Evolutionary conservation across 345 rosid species (phyloP), one percentile per base, ranked within the genome.

Genomic region (Acer campestre): DNA sequence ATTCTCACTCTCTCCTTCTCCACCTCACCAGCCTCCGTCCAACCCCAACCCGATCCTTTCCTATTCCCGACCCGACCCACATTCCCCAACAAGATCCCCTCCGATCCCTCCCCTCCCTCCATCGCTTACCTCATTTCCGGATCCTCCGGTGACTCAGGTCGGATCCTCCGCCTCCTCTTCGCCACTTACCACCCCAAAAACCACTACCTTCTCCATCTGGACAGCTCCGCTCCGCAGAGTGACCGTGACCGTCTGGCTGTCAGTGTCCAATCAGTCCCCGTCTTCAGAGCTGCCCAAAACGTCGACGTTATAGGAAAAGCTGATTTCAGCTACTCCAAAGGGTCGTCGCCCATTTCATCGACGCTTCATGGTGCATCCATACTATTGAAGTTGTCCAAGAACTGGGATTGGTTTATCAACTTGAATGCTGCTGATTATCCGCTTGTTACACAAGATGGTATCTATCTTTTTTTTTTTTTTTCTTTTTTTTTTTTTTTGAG

Each of bases 391-490:
- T 83, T 96, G 59, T 85, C 94, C 0, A 82, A 84, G 25, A 81
- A 70, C 59, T 96, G 99, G 99, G 94, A 96, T 84, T 96, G 98
- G 99, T 92, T 96, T 77, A 75, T 96, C 70, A 85, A 68, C 81
- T 90, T 96, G 58, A 77, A 56, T 29, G 93, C 91, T 22, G 89
- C 85, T 10, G 98, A 96, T 84, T 96, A 96, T 79, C 99, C 98
- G 58, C 99, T 96, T 71, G 80, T 90, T 76, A 85, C 95, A 53
- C 99, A 94, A 88, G 99, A 96, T 80, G 99, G 99, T 93, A 85
- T 71, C 48, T 53, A n/a, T 18, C 12, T 68, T 70, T 35, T 59
- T 17, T 64, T 70, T 48, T 51, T 66, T 10, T 69, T 42, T n/a
- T 2, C 0, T 5, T 55, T 42, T 42, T 8, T 42, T 42, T 7